Evolutionary conservation across 306 rosid genomes (phyloP).

Genomic region (Gastrolobium bilobum): DNA sequence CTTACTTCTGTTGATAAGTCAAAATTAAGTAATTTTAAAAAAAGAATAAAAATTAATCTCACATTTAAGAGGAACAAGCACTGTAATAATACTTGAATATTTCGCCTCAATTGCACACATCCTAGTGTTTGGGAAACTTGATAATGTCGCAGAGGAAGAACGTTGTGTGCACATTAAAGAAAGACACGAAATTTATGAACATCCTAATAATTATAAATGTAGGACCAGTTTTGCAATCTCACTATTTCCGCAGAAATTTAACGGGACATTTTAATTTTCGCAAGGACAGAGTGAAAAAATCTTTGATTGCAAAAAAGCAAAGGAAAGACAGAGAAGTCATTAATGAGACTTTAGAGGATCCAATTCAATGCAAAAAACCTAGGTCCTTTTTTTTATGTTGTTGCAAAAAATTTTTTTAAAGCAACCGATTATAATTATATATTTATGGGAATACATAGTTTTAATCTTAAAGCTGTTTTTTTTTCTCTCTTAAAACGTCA

Average conservation of each 20-base stretch:
- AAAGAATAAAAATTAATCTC: slow-evolving; percentile 3
- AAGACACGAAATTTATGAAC: neutral
- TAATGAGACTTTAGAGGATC: slow-evolving; percentile 17
- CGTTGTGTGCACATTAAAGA: slow-evolving; percentile 9
- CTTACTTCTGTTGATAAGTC: slow-evolving; percentile 5
- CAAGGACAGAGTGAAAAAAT: neutral
- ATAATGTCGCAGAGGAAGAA: neutral
- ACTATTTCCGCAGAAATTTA: neutral
- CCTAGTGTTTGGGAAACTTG: slow-evolving; percentile 4
- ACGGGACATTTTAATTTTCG: neutral
- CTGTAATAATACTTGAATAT: neutral
- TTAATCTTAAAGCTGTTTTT: too few relatives aligned
- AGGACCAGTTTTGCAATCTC: slow-evolving; percentile 9
- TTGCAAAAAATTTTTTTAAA: too few relatives aligned
- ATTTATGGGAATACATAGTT: too few relatives aligned
- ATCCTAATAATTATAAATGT: neutral
- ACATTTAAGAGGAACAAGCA: neutral
- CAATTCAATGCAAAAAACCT: slow-evolving; percentile 44
- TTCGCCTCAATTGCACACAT: slow-evolving; percentile 39
- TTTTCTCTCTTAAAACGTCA: too few relatives aligned
- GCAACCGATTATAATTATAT: too few relatives aligned
- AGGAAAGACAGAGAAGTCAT: neutral
- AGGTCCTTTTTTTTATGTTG: too few relatives aligned
- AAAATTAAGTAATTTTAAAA: neutral
- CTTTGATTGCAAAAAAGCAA: neutral